Percentiles rank a stretch among this genome's conserved stretches.
Conservation (phyloP, 192 early-diverging fungal species). For the Coemansia sp. region DNA sequence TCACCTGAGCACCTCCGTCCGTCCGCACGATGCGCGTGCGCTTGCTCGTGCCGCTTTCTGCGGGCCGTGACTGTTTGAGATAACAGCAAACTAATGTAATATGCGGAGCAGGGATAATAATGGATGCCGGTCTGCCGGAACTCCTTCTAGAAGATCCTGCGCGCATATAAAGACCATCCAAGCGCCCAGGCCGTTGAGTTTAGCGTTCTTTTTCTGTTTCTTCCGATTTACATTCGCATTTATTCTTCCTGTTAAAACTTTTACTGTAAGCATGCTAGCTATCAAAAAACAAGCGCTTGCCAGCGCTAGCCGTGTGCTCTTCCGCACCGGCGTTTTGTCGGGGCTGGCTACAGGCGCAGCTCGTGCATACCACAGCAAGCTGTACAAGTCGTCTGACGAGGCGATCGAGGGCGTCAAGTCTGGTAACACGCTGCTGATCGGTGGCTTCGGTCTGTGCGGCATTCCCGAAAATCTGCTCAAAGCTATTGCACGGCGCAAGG, state of each 20-base stretch:
- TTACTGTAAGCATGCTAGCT: constrained; percentile 25
- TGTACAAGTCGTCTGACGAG: constrained; percentile 60
- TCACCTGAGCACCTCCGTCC: neutral
- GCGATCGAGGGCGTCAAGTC: constrained; percentile 64
- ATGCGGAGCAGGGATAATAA: neutral
- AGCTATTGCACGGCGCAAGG: constrained; percentile 60
- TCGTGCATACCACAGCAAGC: constrained; percentile 55
- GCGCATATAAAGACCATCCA: neutral
- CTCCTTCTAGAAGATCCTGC: neutral
- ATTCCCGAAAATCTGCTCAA: constrained; percentile 77
- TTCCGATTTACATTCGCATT: constrained; percentile 1
- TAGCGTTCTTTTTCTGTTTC: neutral
- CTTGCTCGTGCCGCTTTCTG: neutral
- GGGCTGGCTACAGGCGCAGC: constrained; percentile 15
- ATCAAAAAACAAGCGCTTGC: constrained; percentile 38
- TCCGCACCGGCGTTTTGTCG: constrained; percentile 31
- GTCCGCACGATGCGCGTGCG: neutral
- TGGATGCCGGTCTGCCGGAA: neutral
- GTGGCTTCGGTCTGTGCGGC: constrained; percentile 76
- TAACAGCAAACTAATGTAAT: neutral
- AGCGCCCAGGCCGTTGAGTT: neutral
- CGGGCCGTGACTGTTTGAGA: neutral
- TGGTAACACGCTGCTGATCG: constrained; percentile 64
- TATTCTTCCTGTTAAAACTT: neutral
- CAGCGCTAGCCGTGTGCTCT: constrained; percentile 24